Conservation (phyloP, 139 green algal genomes). For the Coccomyxa sp. region DNA sequence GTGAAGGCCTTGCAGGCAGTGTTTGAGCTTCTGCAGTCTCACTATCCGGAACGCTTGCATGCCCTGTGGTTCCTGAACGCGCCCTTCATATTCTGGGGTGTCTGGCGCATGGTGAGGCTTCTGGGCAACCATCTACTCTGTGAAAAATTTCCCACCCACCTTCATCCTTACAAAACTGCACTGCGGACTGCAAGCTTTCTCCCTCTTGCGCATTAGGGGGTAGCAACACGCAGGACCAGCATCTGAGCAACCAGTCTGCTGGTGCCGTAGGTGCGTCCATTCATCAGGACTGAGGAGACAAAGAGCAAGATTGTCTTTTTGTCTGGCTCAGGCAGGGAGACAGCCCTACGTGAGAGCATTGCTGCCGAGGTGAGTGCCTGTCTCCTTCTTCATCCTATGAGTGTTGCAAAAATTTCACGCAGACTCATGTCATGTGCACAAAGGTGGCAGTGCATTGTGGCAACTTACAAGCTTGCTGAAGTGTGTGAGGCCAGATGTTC, state of each 20-base stretch:
- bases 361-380: slow-evolving; percentile 17
- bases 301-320: slow-evolving; percentile 60
- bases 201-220: no score
- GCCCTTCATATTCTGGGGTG: slow-evolving; percentile 56
- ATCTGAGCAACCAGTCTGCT: background rate
- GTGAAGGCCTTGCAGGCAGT: slow-evolving; percentile 37
- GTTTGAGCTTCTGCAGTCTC: slow-evolving; percentile 55
- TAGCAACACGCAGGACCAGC: no score
- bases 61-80: slow-evolving; percentile 56
- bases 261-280: slow-evolving; percentile 32
- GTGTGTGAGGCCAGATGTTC: background rate
- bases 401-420: no score
- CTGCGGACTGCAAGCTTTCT: background rate
- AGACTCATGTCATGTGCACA: background rate
- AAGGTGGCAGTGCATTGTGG: background rate
- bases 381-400: no score
- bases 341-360: slow-evolving; percentile 25
- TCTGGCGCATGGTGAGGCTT: slow-evolving; percentile 48
- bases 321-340: background rate
- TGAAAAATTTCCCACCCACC: no score
- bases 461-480: background rate
- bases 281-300: slow-evolving; percentile 46
- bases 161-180: background rate
- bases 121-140: background rate
- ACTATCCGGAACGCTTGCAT: slow-evolving; percentile 55